Conservation (phyloP, 2,329 filamentous ascomycete species). For the Fusarium tanahbumbuense region DNA sequence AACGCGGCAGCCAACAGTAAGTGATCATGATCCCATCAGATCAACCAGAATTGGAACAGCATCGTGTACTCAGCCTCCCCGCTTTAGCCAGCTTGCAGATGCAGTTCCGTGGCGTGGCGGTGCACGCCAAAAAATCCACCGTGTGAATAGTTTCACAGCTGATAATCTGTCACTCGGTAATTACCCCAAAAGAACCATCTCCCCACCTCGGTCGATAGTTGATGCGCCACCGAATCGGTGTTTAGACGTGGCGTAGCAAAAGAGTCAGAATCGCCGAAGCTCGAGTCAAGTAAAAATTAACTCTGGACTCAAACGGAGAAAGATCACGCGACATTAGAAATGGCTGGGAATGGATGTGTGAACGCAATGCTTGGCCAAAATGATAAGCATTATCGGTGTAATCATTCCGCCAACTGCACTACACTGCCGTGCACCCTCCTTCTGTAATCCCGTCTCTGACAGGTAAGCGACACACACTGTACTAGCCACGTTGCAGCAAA, state of each 20-base stretch:
- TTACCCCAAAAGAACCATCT: conserved; percentile 1
- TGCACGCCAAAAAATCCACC: neutral
- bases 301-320: neutral
- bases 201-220: conserved; percentile 16
- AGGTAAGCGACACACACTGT: neutral
- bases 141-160: conserved; percentile 11
- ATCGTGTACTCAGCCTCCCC: neutral
- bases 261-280: neutral
- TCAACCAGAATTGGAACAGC: conserved; percentile 6
- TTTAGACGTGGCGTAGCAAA: conserved; percentile 11
- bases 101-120: conserved; percentile 24
- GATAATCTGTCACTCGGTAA: conserved; percentile 6
- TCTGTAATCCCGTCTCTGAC: neutral
- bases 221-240: neutral
- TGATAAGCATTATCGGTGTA: neutral
- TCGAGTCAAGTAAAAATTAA: neutral
- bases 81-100: neutral
- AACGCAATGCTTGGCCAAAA: neutral
- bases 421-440: conserved; percentile 5
- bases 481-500: conserved; percentile 11
- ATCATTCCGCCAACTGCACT: conserved; percentile 2
- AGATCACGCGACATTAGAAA: neutral
- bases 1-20: neutral
- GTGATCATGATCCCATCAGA: conserved; percentile 10
- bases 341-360: neutral